Conservation (phyloP, 2,329 filamentous ascomycete species). For the Chalaropsis ovoidea region DNA sequence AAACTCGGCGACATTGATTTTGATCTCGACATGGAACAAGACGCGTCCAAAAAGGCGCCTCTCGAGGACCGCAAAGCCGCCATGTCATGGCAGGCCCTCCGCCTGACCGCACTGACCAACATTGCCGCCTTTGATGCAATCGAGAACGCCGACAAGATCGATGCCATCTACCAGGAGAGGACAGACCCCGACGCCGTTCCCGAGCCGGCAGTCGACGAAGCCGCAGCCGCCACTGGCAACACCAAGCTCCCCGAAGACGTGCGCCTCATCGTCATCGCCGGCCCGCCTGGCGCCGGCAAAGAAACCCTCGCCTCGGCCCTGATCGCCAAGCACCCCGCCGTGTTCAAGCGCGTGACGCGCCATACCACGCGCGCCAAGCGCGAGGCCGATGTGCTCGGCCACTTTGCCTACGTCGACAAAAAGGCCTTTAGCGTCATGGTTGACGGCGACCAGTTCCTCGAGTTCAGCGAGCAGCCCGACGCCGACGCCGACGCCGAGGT, state of each 20-base stretch:
- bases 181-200: slow-evolving; percentile 20
- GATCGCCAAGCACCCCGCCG: slow-evolving; percentile 51
- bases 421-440: slow-evolving; percentile 48
- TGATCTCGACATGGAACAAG: slow-evolving; percentile 71
- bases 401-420: slow-evolving; percentile 47
- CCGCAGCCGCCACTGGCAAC: slow-evolving; percentile 21
- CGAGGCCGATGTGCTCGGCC: slow-evolving; percentile 44
- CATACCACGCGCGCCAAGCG: slow-evolving; percentile 45
- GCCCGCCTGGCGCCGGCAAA: slow-evolving; percentile 52
- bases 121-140: slow-evolving; percentile 77
- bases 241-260: slow-evolving; percentile 39
- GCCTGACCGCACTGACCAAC: slow-evolving; percentile 64
- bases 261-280: slow-evolving; percentile 56
- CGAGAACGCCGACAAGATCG: slow-evolving; percentile 66
- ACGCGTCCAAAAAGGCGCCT: slow-evolving; percentile 45
- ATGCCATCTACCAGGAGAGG: slow-evolving; percentile 43
- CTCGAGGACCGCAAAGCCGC: slow-evolving; percentile 66
- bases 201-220: slow-evolving; percentile 6
- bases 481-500: slow-evolving; percentile 37
- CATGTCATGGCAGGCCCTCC: slow-evolving; percentile 81
- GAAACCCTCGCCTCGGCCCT: slow-evolving; percentile 54
- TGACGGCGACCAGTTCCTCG: slow-evolving; percentile 50
- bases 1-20: slow-evolving; percentile 72
- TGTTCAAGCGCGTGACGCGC: slow-evolving; percentile 50
- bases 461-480: slow-evolving; percentile 43